Base-by-base conservation (phyloP, 2,329 filamentous ascomycete species). In the Colletotrichum abscissum region DNA sequence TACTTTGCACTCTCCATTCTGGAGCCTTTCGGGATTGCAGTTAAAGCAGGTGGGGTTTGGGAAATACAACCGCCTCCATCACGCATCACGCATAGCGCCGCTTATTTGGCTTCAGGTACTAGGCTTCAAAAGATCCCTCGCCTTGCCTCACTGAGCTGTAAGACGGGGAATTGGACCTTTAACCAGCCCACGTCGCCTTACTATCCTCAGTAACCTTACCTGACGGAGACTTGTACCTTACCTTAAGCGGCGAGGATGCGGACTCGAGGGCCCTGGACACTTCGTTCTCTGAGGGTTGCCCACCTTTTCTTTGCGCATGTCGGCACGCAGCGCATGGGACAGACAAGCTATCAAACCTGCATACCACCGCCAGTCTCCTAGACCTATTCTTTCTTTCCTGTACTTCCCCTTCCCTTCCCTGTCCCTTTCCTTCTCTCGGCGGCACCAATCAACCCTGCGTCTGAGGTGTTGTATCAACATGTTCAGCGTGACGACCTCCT, bases 261-360 rank as follows among this genome's bases (percentile, higher is more conserved):
- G 28, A 60, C 54, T 49, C 55, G 59, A 67, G 55, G 35, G 59
- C 54, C 35, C 60, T 54, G 70, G 46, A 54, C 59, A 54, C 16
- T 46, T 42, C 5, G 14, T 19, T 42, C 33, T 60, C 42, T 38
- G 55, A 49, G 19, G 42, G 42, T 24, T 26, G 11, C 24, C 58
- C 55, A 11, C 66, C 66, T 59, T 59, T 28, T 55, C 52, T 28
- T 11, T 58, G 24, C 16, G 42, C 60, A 11, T 6, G 22, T 58
- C 59, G 66, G 60, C 66, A 65, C 46, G 66, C 59, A 33, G 52
- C 46, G 59, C 70, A 64, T 69, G 55, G 66, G 5, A 26, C 42
- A 56, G 5, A 46, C 42, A 56, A 70, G 55, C 70, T 24, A 73
- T 73, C 70, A 73, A 73, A 73, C 55, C 52, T 56, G 59, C 70